Evolutionary conservation across 2,329 filamentous ascomycete species (phyloP), one percentile per base, ranked within the genome.

Genomic region (Whalleya microplaca): DNA sequence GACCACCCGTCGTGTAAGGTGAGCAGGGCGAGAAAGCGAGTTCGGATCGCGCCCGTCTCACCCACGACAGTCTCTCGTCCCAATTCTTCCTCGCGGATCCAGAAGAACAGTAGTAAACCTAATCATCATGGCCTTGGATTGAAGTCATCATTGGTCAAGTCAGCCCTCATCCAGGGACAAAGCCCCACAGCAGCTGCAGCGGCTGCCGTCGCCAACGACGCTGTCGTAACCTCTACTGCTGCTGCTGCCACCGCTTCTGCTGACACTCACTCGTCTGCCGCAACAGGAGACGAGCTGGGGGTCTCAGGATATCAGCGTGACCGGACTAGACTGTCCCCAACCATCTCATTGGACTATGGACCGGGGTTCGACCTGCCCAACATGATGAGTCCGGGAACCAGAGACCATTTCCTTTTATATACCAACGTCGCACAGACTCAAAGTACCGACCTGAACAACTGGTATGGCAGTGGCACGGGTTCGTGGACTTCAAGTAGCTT

Each of bases 21-120:
- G 46, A 60, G 53, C 49, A 63, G 59, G 53, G 49, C 56, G 44
- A 60, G 53, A 53, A 63, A 61, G 53, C 54, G 59, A 47, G 41
- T 45, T 49, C 56, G 58, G 61, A 48, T 50, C 57, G 44, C 45
- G 46, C 56, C 54, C 45, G 42, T 44, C 40, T 48, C 45, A 50
- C 41, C 58, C 27, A 45, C 47, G 21, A 40, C 56, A 42, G 51
- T 48, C 47, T 56, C 53, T 50, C 48, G 41, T 42, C 53, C 56
- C 32, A 43, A 53, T 43, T 16, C 50, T 48, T 51, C 44, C 40
- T 58, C 56, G 20, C 48, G 54, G n/a, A 27, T 50, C 49, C 43
- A 44, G 21, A 59, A 59, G 27, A 59, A 59, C 45, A 18, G 41
- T 47, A 57, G 57, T 55, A 64, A 45, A 45, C 41, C 54, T n/a